A percentile compares a stretch with the other conserved stretches of the same genome.
phyloP scores from a whole-genome alignment of 306 rosid genomes.

The Citrullus colocynthis region DNA sequence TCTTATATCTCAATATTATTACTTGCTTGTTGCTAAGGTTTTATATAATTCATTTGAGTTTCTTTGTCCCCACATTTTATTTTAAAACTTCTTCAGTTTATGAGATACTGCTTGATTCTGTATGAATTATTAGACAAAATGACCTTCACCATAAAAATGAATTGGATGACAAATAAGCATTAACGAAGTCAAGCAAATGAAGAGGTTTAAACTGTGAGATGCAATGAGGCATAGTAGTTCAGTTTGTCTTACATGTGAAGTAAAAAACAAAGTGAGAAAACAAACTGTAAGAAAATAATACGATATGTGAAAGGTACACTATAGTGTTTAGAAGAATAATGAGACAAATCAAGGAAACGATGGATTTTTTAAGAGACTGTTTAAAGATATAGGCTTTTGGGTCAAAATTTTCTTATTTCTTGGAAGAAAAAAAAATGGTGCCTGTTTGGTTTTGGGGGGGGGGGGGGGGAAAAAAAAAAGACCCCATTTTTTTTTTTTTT shows the following conservation, averaged over 20 bases:
- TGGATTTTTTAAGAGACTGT: background rate
- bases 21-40: background rate
- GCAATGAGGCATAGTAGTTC: background rate
- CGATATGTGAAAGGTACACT: background rate
- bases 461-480: no score
- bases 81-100: background rate
- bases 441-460: no score
- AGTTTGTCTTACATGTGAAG: background rate
- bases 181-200: background rate
- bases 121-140: background rate
- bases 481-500: no score
- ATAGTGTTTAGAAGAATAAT: background rate
- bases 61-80: background rate
- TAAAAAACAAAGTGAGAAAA: background rate
- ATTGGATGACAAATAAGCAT: background rate
- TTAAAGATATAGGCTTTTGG: background rate
- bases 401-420: background rate
- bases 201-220: background rate
- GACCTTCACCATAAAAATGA: background rate
- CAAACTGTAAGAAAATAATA: background rate
- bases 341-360: background rate
- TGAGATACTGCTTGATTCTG: background rate
- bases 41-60: background rate
- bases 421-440: no score
- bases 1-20: background rate